Conservation (phyloP, 2,329 filamentous ascomycete species). For the Claviceps purpurea region DNA sequence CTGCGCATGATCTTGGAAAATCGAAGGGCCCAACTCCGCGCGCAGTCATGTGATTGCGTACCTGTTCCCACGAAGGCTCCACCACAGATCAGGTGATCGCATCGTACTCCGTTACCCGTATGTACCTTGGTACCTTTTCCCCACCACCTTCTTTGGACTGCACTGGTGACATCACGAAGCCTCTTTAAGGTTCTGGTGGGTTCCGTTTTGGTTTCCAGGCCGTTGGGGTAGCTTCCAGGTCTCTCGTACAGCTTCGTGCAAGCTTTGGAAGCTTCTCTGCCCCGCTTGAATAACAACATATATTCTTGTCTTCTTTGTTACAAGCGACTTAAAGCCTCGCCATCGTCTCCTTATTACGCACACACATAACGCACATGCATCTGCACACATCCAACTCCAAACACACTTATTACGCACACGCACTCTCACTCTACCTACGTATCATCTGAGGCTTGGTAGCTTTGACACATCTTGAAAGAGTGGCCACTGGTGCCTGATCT, state of each 20-base stretch:
- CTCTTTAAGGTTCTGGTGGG: slow-evolving; percentile 18
- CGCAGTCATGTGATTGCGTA: slow-evolving; percentile 13
- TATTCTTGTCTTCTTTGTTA: neutral
- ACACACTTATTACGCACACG: neutral
- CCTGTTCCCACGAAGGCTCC: too few species aligned
- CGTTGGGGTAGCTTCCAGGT: slow-evolving; percentile 10
- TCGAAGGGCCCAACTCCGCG: slow-evolving; percentile 4
- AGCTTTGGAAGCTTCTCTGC: neutral
- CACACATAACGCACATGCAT: neutral
- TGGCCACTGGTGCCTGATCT: too few species aligned
- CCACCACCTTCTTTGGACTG: too few species aligned
- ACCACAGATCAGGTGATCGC: too few species aligned
- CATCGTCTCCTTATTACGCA: neutral
- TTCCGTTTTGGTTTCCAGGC: slow-evolving; percentile 17
- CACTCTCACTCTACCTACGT: neutral
- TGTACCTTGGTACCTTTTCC: too few species aligned
- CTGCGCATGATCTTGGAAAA: slow-evolving; percentile 6
- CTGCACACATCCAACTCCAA: neutral
- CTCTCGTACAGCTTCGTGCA: slow-evolving; percentile 3
- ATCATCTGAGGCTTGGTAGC: too few species aligned
- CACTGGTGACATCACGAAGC: slow-evolving; percentile 21
- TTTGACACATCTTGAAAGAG: too few species aligned
- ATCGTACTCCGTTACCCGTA: too few species aligned
- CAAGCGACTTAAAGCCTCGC: too few species aligned
- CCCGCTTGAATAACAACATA: neutral